phyloP scores from a whole-genome alignment of 2,329 filamentous ascomycete species.

The Pseudogymnoascus sp. region DNA sequence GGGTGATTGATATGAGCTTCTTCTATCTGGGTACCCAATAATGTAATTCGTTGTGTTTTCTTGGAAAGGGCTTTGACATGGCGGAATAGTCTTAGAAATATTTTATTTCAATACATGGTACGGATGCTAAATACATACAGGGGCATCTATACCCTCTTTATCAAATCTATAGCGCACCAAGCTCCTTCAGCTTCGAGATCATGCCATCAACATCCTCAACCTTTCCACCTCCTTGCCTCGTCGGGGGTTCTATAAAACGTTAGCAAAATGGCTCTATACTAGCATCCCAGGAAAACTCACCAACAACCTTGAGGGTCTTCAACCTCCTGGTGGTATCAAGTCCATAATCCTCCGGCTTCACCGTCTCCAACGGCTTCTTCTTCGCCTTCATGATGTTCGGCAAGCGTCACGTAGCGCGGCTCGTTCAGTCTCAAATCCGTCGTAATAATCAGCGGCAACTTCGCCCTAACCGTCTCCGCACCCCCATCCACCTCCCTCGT shows the following conservation, averaged over 20 bases:
- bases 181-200: conserved; percentile 87
- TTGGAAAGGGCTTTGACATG: background rate
- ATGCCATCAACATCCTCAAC: conserved; percentile 97
- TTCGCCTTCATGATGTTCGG: conserved; percentile 99
- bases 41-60: background rate
- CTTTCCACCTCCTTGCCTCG: conserved; percentile 89
- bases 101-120: conserved; percentile 2
- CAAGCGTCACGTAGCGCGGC: no score
- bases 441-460: conserved; percentile 88
- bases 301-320: conserved; percentile 83
- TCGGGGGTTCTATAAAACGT: conserved; percentile 61
- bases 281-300: conserved; percentile 42
- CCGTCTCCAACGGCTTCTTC: conserved; percentile 98
- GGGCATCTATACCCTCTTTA: conserved; percentile 3
- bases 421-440: conserved; percentile 92
- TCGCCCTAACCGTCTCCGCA: conserved; percentile 78
- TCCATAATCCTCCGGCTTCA: conserved; percentile 75
- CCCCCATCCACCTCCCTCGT: conserved; percentile 93
- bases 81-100: background rate
- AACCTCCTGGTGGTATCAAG: conserved; percentile 68
- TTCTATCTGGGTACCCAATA: no score
- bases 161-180: conserved; percentile 66
- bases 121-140: conserved; percentile 5
- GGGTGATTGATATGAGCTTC: background rate
- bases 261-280: conserved; percentile 12